Percentiles rank a stretch among this genome's conserved stretches.
Conservation (phyloP, 2,329 filamentous ascomycete species). For the Nothopassalora personata region DNA sequence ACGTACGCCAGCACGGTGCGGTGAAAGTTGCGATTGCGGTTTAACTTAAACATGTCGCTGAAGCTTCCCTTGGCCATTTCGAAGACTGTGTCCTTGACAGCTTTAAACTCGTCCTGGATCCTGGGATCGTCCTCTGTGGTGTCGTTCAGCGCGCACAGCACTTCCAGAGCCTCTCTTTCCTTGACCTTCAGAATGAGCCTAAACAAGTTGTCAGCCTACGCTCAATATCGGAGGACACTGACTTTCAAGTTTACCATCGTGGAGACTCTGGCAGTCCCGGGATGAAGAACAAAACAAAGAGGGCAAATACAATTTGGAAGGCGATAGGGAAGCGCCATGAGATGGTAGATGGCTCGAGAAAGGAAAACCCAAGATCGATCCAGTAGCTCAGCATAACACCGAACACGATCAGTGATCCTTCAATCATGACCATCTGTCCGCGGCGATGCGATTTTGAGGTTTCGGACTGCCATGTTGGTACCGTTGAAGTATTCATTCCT, state of each 20-base stretch:
- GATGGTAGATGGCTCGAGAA: constrained; percentile 38
- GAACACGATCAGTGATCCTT: constrained; percentile 68
- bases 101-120: constrained; percentile 25
- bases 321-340: constrained; percentile 53
- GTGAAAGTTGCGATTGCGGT: constrained; percentile 43
- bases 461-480: constrained; percentile 46
- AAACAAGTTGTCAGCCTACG: constrained; percentile 21
- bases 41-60: constrained; percentile 32
- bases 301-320: constrained; percentile 54
- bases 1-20: constrained; percentile 40
- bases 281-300: constrained; percentile 47
- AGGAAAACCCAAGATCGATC: constrained; percentile 44
- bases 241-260: constrained; percentile 39
- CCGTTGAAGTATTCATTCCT: constrained; percentile 35
- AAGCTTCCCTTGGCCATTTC: constrained; percentile 32
- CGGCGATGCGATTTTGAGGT: constrained; percentile 85
- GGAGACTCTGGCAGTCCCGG: constrained; percentile 53
- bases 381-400: constrained; percentile 49
- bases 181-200: constrained; percentile 32
- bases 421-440: constrained; percentile 89
- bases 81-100: constrained; percentile 36
- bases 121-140: constrained; percentile 32
- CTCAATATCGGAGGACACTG: no score
- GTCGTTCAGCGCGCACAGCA: constrained; percentile 33
- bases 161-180: constrained; percentile 32